phyloP scores from a whole-genome alignment of 345 rosid species.

The Capsella bursapastoris region DNA sequence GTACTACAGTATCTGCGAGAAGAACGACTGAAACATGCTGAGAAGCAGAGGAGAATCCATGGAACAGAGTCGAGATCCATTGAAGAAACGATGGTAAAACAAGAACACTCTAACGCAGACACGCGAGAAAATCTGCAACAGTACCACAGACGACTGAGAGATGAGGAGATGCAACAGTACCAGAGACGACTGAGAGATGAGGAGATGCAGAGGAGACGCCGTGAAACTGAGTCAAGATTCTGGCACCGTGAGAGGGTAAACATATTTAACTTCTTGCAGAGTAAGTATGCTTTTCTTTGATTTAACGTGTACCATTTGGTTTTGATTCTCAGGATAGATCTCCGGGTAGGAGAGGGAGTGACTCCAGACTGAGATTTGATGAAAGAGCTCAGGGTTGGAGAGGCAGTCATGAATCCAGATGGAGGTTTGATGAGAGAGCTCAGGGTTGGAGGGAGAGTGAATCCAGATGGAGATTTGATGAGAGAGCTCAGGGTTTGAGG shows the following conservation, averaged over 20 bases:
- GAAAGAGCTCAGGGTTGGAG: neutral
- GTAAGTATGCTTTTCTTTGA: neutral
- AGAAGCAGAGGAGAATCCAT: too few relatives aligned
- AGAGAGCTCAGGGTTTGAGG: neutral
- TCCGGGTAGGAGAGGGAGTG: neutral
- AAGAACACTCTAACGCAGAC: neutral
- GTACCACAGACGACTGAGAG: neutral
- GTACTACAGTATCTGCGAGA: too few relatives aligned
- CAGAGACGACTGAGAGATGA: neutral
- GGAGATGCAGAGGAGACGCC: neutral
- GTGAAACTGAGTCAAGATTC: neutral
- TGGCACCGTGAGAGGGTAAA: neutral
- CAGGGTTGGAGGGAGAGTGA: neutral
- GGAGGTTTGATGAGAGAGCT: neutral
- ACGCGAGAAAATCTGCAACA: neutral
- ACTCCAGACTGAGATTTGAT: neutral
- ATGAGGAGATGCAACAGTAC: neutral
- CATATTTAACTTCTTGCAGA: neutral
- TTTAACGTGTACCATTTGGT: neutral
- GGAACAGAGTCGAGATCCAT: too few relatives aligned
- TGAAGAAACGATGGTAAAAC: too few relatives aligned
- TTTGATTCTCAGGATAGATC: constrained; percentile 7
- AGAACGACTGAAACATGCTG: neutral
- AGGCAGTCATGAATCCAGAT: neutral
- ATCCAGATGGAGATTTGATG: neutral